Percentiles rank a stretch among this genome's conserved stretches.
Conservation (phyloP, 106 monocot genomes). For the Ottelia alismoides region DNA sequence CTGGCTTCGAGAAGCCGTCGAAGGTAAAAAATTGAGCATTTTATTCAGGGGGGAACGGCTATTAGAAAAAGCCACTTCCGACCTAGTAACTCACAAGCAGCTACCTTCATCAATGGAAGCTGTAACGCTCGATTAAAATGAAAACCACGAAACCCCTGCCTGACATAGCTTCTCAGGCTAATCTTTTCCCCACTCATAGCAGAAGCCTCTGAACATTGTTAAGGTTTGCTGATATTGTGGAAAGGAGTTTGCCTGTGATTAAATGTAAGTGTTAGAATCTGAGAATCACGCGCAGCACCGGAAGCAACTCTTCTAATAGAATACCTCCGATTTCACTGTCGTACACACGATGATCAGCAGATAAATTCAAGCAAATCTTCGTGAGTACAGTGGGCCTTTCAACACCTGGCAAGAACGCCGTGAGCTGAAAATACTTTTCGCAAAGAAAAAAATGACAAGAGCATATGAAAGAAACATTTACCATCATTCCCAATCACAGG, state of each 20-base stretch:
- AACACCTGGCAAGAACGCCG: conserved; percentile 32
- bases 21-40: no score
- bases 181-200: conserved; percentile 31
- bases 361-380: conserved; percentile 83
- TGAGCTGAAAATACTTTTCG: not conserved
- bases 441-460: not conserved
- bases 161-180: no score
- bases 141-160: no score
- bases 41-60: no score
- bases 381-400: conserved; percentile 65
- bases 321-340: conserved; percentile 63
- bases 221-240: conserved; percentile 47
- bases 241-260: conserved; percentile 67
- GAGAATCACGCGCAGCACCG: not conserved
- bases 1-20: no score
- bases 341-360: conserved; percentile 90
- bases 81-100: no score
- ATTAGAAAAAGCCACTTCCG: no score
- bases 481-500: conserved; percentile 57
- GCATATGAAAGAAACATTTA: conserved; percentile 11
- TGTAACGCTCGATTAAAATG: no score
- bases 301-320: not conserved
- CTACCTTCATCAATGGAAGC: no score
- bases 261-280: not conserved
- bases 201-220: conserved; percentile 64